Base-by-base conservation (phyloP, 2,329 filamentous ascomycete genomes). In the Amauroascus verrucosus region DNA sequence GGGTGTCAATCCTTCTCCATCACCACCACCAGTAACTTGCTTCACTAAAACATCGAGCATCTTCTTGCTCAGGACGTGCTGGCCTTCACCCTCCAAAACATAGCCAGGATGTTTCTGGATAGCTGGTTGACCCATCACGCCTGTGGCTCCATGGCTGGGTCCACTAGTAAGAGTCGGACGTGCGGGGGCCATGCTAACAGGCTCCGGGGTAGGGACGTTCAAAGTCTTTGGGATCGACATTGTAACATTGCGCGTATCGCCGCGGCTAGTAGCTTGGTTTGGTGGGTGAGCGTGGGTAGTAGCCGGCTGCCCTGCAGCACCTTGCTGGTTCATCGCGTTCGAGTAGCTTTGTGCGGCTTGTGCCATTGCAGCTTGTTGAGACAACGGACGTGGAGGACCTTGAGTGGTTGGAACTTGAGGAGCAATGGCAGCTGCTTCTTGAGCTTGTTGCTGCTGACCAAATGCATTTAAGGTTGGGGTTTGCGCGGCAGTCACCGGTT, bases 31-130 rank as follows among this genome's bases (percentile, higher is more conserved):
- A 33, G 88, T 95, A 55, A 97, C 89, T 70, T 97, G 91, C 48
- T 90, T 82, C 7, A 97, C 90, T 35, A 98, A 78, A 67, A 96
- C 91, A 64, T 98, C 90, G 38, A 98, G 78, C 73, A 95, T 97
- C 74, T 95, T 94, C 80, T 96, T 96, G 73, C 86, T 94, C n/a
- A 98, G 76, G 1, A 98, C 86, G 41, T 90, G 84, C 63, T 96
- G 89, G 24, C 88, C 89, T 65, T 95, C 90, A 28, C 88, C 87
- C 66, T 97, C 91, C 55, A 96, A 83, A 54, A 88, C 86, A 68
- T 88, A 95, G 0, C 83, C 82, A 0, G 89, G 88, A 43, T 88
- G 81, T 64, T 89, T 90, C 53, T 83, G 75, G 56, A 97, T 79
- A 1, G 88, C 87, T 0, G 93, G 90, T 64, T 95, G 89, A 49